phyloP scores from a whole-genome alignment of 108 stramenopile genomes.

The Bacterosira constricta region DNA sequence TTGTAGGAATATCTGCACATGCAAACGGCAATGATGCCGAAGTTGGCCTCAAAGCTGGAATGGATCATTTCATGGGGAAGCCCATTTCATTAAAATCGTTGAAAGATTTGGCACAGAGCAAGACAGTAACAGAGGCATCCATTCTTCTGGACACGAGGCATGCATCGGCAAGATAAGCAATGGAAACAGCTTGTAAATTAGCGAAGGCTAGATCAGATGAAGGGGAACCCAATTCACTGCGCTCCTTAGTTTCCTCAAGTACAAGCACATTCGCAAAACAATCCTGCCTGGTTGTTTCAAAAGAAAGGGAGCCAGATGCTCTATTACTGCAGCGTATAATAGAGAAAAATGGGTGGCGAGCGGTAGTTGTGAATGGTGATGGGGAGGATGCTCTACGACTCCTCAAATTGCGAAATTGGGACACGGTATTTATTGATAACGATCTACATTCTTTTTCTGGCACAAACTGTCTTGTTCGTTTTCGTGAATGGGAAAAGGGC shows the following conservation, averaged over 20 bases:
- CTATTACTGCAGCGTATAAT: constrained; percentile 20
- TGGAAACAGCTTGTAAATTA: constrained; percentile 4
- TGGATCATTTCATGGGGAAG: constrained; percentile 69
- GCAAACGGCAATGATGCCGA: constrained; percentile 58
- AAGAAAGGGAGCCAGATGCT: constrained; percentile 3
- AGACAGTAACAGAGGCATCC: constrained; percentile 18
- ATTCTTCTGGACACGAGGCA: constrained; percentile 5
- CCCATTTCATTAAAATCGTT: constrained; percentile 63
- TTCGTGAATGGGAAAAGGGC: constrained; percentile 68
- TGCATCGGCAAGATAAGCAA: constrained; percentile 1
- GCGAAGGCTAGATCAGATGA: constrained; percentile 28
- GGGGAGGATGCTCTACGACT: constrained; percentile 56
- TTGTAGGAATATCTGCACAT: constrained; percentile 76
- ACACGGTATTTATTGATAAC: constrained; percentile 60
- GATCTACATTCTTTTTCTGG: constrained; percentile 44
- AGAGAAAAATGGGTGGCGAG: constrained; percentile 50
- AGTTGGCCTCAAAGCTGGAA: constrained; percentile 64
- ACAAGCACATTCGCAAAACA: not conserved
- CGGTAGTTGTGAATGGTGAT: constrained; percentile 43
- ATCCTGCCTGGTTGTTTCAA: constrained; percentile 30
- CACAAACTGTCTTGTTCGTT: constrained; percentile 42
- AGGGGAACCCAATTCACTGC: constrained; percentile 9
- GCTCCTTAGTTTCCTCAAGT: not conserved
- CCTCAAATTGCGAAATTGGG: constrained; percentile 70
- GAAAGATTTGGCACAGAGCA: constrained; percentile 49